Percentiles rank a stretch among this genome's conserved stretches.
phyloP scores from a whole-genome alignment of 2,329 filamentous ascomycete species.

The Grosmannia serpens region DNA sequence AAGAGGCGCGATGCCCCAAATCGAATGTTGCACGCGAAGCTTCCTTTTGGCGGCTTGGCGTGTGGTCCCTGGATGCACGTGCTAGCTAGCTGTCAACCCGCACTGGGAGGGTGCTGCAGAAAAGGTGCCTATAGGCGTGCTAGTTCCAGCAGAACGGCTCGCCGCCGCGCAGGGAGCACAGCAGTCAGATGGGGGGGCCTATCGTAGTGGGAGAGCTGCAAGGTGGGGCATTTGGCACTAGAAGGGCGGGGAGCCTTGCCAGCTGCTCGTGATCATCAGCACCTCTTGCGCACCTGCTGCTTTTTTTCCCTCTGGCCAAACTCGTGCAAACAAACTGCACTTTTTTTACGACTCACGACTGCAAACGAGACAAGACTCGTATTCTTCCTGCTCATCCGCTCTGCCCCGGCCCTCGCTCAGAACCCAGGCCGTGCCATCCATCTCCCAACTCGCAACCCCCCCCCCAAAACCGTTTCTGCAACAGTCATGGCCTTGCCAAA shows the following conservation, averaged over 20 bases:
- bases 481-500: constrained; percentile 70
- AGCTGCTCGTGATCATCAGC: not conserved
- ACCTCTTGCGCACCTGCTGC: not conserved
- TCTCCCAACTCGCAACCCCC: not conserved
- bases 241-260: constrained; percentile 2
- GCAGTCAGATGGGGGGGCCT: not conserved
- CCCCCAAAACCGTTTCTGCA: not conserved
- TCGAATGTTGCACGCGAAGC: not conserved
- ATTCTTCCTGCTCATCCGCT: not conserved
- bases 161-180: not conserved
- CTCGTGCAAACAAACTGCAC: not conserved
- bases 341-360: not conserved
- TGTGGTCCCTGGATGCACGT: not conserved
- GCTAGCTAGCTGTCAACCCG: not conserved
- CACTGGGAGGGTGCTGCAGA: not conserved
- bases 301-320: not conserved
- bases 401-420: too few relatives aligned
- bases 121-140: too few relatives aligned
- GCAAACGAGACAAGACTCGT: not conserved
- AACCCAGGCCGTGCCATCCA: not conserved
- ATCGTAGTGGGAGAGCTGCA: not conserved
- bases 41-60: not conserved
- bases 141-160: too few relatives aligned
- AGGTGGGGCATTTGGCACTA: not conserved
- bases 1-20: too few relatives aligned